phyloP scores from a whole-genome alignment of 495 filamentous ascomycete species.

The Aspergillus nidulans region DNA sequence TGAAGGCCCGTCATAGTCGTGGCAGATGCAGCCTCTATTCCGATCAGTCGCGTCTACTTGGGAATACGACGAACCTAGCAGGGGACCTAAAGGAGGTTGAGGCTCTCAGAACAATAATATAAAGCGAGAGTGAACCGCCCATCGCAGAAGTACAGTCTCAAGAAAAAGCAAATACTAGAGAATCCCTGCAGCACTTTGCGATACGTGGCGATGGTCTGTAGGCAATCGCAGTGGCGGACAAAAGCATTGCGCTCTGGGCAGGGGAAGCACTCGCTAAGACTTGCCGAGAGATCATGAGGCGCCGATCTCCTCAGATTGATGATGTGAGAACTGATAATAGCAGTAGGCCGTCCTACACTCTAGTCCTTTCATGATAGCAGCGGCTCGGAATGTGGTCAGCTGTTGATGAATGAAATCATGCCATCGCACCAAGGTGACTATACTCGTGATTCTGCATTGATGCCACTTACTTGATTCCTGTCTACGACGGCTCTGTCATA shows the following conservation, averaged over 20 bases:
- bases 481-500: background rate
- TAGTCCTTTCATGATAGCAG: background rate
- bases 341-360: background rate
- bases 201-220: background rate
- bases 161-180: background rate
- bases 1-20: no score
- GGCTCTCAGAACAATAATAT: background rate
- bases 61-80: no score
- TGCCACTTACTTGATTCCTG: background rate
- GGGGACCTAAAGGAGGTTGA: no score
- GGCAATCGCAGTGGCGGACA: background rate
- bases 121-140: background rate
- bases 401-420: background rate
- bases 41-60: no score
- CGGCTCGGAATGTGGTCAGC: background rate
- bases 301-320: background rate
- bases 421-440: background rate
- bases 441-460: background rate
- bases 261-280: background rate
- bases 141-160: background rate
- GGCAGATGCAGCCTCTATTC: no score
- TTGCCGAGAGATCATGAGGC: background rate
- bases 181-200: background rate
- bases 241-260: background rate
- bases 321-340: background rate